phyloP scores from a whole-genome alignment of 345 rosid genomes.

The Pistacia vera region DNA sequence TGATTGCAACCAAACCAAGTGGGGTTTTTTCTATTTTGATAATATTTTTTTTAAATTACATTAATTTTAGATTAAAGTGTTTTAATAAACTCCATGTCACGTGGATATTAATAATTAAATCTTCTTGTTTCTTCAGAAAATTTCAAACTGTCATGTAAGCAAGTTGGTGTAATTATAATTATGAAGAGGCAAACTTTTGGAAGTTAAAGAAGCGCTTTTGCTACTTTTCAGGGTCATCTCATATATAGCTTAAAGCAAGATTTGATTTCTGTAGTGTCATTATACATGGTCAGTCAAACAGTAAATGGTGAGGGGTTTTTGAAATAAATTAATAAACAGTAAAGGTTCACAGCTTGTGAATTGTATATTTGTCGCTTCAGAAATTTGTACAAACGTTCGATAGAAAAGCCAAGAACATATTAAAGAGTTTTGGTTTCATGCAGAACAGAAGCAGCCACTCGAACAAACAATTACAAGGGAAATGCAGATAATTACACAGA shows the following conservation, averaged over 20 bases:
- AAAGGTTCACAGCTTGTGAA: neutral
- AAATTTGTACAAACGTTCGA: neutral
- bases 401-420: conserved; percentile 21
- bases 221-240: neutral
- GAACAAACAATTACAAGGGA: neutral
- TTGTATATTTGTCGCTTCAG: conserved; percentile 11
- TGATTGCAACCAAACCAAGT: conserved; percentile 23
- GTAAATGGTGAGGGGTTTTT: no score
- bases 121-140: neutral
- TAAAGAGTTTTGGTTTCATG: neutral
- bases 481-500: neutral
- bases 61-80: neutral
- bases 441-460: neutral
- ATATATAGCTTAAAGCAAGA: neutral
- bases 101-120: neutral
- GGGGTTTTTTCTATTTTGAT: neutral
- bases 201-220: neutral
- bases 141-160: neutral
- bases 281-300: neutral
- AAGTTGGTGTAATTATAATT: conserved; percentile 15
- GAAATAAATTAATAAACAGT: no score
- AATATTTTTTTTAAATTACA: neutral
- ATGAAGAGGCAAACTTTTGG: conserved; percentile 5
- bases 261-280: no score
- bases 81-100: neutral